Evolutionary conservation across 352 stramenopile genomes (phyloP).

Genomic region (Ochromonadaceae sp.): DNA sequence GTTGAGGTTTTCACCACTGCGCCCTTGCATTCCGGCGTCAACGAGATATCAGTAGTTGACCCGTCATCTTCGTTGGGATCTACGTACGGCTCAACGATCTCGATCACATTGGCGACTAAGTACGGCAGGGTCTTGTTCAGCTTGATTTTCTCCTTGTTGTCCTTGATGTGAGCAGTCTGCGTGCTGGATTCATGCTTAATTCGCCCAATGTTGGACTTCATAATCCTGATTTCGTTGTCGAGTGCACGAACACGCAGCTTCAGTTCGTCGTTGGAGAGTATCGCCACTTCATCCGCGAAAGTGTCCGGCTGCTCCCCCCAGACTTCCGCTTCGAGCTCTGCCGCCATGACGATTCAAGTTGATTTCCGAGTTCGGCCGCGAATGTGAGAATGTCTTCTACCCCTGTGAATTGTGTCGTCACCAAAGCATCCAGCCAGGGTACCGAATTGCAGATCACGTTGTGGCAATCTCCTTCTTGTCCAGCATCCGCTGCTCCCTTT

Average conservation of each 20-base stretch:
- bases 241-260: conserved; percentile 83
- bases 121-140: conserved; percentile 98
- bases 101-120: conserved; percentile 95
- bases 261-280: conserved; percentile 86
- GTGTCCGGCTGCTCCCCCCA: conserved; percentile 5
- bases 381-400: no score
- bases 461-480: no score
- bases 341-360: conserved; percentile 16
- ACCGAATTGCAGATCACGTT: no score
- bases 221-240: conserved; percentile 81
- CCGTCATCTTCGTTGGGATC: conserved; percentile 68
- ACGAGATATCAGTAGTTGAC: conserved; percentile 63
- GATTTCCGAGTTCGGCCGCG: no score
- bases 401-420: no score
- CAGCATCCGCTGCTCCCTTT: no score
- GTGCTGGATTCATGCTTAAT: conserved; percentile 86
- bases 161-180: conserved; percentile 82
- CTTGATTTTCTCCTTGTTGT: conserved; percentile 99
- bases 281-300: background rate
- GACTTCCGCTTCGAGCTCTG: conserved; percentile 13
- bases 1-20: conserved; percentile 96
- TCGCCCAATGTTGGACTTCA: conserved; percentile 85
- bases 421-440: no score
- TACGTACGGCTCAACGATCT: conserved; percentile 34
- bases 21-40: conserved; percentile 68